These are phyloP conservation scores for Didymella keratinophila DNA, from an alignment of 2,329 filamentous ascomycete species.

Conservation along the genomic window DNA sequence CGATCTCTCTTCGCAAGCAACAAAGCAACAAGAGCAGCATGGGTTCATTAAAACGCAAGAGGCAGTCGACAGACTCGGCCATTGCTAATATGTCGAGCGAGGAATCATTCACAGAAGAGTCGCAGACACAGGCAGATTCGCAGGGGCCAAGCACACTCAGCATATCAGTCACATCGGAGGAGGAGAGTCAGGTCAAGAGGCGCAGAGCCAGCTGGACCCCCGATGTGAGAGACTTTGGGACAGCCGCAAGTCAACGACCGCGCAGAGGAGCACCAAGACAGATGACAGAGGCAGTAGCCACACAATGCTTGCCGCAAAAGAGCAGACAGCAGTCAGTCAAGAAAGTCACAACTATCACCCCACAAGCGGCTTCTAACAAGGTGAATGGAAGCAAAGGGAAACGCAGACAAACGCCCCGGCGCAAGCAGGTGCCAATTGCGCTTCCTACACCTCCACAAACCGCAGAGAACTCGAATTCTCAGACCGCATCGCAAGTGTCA, in stretches of 20 bases:
- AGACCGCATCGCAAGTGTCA: background rate
- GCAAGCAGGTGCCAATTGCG: background rate
- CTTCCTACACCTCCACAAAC: conserved; percentile 11
- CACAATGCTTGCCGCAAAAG: background rate
- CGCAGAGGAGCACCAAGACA: background rate
- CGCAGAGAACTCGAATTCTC: background rate
- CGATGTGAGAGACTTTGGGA: conserved; percentile 4
- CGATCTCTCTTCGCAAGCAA: too few relatives aligned
- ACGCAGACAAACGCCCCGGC: conserved; percentile 7
- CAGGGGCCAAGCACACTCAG: background rate
- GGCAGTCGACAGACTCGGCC: conserved; percentile 14
- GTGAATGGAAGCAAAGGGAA: conserved; percentile 6
- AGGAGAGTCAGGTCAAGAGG: background rate
- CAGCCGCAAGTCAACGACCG: conserved; percentile 15
- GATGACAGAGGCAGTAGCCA: background rate
- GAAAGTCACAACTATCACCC: background rate
- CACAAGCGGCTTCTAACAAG: background rate
- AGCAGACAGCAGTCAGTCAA: background rate
- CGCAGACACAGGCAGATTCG: background rate
- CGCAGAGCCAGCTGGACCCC: background rate
- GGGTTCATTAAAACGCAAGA: conserved; percentile 14
- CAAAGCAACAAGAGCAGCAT: background rate
- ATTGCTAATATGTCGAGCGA: conserved; percentile 18
- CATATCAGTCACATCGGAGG: background rate
- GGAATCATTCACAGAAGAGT: background rate